Evolutionary conservation across 352 stramenopile genomes (phyloP).

Genomic region (Phytophthora meadii): DNA sequence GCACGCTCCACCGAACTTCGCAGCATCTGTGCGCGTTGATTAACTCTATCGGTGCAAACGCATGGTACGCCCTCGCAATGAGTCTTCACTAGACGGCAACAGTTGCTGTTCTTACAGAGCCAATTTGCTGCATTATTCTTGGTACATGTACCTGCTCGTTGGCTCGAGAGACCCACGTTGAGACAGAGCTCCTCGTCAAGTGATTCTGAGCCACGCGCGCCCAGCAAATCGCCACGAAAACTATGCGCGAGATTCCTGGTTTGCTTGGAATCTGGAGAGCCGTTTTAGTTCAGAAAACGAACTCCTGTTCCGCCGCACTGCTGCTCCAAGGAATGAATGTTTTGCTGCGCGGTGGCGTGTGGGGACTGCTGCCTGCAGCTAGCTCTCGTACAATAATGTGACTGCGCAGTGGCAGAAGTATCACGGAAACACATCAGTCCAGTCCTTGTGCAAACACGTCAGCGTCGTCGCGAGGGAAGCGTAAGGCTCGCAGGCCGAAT

Average conservation of each 20-base stretch:
- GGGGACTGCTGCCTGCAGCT: no score
- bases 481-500: not conserved
- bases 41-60: no score
- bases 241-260: constrained; percentile 4
- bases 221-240: not conserved
- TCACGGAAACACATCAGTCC: not conserved
- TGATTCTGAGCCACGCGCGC: not conserved
- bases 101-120: no score
- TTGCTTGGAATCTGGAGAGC: constrained; percentile 1
- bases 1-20: no score
- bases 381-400: no score
- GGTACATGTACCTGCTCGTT: no score
- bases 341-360: not conserved
- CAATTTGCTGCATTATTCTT: no score
- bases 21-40: no score
- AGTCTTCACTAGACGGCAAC: no score
- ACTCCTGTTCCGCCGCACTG: not conserved
- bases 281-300: not conserved
- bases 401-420: not conserved
- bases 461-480: not conserved
- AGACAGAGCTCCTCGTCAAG: constrained; percentile 1
- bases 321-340: not conserved
- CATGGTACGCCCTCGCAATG: no score
- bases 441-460: constrained; percentile 4
- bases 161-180: not conserved